Base-by-base conservation (phyloP, 306 rosid species). In the Vicia villosa region DNA sequence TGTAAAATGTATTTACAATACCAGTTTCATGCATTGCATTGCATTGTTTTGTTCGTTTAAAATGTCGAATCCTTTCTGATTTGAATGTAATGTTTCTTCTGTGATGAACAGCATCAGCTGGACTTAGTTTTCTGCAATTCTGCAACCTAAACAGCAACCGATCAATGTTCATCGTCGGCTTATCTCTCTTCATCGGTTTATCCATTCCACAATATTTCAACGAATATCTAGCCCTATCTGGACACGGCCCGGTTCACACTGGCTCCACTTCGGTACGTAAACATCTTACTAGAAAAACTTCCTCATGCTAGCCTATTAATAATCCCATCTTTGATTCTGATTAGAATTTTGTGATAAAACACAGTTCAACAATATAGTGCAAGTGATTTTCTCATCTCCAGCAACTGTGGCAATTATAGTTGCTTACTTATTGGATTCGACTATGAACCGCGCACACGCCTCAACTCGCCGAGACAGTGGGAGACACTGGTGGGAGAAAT, bases 401-500 rank as follows among this genome's bases (percentile, higher is more conserved):
- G 89, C 96, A 69, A 90, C 96, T 13, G 94, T 90, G 68, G 95
- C 88, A 36, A 21, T 80, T 47, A 65, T 83, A 38, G 79, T 83
- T 41, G 95, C 96, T 15, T 84, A 79, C 80, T 51, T 88, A 9
- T 77, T 90, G 70, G 98, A 93, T 64, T 40, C 1, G 32, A 88
- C 90, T n/a, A 20, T 86, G 34, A 10, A 73, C 28, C 78, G 74
- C 26, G 65, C 78, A 5, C 81, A 88, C 62, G 65, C 72, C 69
- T 22, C 77, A 3, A 86, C 86, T 72, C 86, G 83, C 42, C 80
- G 86, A 13, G 97, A 90, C 83, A 85, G 96, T 47, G 96, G 97
- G 20, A 82, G 94, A 45, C 97, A 90, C 62, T 90, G 95, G 96
- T 94, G 97, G 96, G 95, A 30, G 42, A 88, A 82, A 68, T 94